These are phyloP conservation scores for Kitagawia praeruptora DNA, from an alignment of 129 eudicot species.

Conservation along the genomic window DNA sequence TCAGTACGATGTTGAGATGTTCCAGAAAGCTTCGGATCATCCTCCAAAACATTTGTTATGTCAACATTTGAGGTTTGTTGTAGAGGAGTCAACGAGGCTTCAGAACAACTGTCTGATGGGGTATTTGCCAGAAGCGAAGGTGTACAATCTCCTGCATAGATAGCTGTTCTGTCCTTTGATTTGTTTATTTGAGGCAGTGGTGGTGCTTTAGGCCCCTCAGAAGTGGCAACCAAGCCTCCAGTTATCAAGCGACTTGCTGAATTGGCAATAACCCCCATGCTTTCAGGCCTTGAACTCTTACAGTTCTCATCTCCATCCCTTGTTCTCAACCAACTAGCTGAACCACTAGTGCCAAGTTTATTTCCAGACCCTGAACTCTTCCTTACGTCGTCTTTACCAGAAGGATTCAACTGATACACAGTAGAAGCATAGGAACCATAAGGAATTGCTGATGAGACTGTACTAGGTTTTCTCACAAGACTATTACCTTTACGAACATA, in stretches of 20 bases:
- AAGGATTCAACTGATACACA: constrained; percentile 25
- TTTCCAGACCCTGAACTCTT: constrained; percentile 23
- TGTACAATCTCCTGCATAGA: constrained; percentile 20
- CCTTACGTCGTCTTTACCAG: constrained; percentile 21
- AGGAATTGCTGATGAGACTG: constrained; percentile 23
- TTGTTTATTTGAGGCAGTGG: constrained; percentile 24
- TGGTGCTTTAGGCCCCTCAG: constrained; percentile 50
- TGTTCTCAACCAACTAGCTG: constrained; percentile 1
- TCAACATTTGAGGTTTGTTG: constrained; percentile 15
- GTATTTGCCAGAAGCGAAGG: constrained; percentile 28
- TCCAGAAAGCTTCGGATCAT: constrained; percentile 14
- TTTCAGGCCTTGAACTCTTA: constrained; percentile 25
- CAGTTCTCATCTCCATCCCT: constrained; percentile 19
- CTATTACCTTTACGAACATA: constrained; percentile 84
- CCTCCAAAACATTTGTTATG: constrained; percentile 20
- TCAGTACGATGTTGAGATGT: constrained; percentile 28
- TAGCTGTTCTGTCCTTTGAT: constrained; percentile 22
- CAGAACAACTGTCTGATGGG: constrained; percentile 22
- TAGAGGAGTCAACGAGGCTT: constrained; percentile 17
- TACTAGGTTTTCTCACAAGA: constrained; percentile 59
- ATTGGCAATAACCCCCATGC: constrained; percentile 8
- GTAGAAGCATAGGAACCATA: constrained; percentile 26
- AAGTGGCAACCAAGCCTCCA: constrained; percentile 23
- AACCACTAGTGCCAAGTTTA: constrained; percentile 5
- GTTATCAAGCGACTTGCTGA: constrained; percentile 16